phyloP scores from a whole-genome alignment of 2,329 filamentous ascomycete genomes.

The Beauveria scarabaeidicola region DNA sequence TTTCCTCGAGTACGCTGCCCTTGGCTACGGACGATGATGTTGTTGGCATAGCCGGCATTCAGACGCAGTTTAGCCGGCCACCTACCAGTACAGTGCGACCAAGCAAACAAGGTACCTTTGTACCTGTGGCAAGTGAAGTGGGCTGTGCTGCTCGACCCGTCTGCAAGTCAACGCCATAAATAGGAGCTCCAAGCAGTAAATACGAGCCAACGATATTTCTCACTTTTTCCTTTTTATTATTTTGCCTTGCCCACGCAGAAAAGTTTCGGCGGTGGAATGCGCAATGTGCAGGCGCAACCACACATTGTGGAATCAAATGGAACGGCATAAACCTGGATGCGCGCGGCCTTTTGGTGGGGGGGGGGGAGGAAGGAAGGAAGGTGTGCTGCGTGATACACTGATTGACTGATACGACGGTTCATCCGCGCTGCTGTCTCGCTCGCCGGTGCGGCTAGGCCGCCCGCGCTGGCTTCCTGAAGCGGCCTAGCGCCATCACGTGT shows the following conservation, averaged over 20 bases:
- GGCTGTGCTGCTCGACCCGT: no score
- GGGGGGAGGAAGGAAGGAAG: neutral
- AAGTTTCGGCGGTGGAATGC: neutral
- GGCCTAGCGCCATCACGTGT: constrained; percentile 29
- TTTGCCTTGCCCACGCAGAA: neutral
- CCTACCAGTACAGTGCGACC: neutral
- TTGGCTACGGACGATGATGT: constrained; percentile 12
- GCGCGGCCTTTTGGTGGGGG: neutral
- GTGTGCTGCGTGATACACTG: neutral
- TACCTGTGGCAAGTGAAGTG: neutral
- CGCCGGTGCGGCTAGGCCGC: neutral
- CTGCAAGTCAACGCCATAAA: no score
- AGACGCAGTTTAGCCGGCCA: constrained; percentile 9
- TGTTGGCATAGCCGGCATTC: constrained; percentile 20
- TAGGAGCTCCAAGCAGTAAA: no score
- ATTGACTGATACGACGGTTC: neutral
- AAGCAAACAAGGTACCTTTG: neutral
- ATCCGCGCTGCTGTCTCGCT: constrained; percentile 2
- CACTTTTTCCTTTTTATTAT: neutral
- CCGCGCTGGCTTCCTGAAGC: neutral
- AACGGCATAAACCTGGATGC: neutral
- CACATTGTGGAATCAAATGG: neutral
- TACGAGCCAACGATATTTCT: neutral
- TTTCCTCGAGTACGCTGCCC: neutral
- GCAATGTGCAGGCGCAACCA: constrained; percentile 2